Conservation (phyloP, 2,329 filamentous ascomycete species). For the Fusarium fujikuroi region DNA sequence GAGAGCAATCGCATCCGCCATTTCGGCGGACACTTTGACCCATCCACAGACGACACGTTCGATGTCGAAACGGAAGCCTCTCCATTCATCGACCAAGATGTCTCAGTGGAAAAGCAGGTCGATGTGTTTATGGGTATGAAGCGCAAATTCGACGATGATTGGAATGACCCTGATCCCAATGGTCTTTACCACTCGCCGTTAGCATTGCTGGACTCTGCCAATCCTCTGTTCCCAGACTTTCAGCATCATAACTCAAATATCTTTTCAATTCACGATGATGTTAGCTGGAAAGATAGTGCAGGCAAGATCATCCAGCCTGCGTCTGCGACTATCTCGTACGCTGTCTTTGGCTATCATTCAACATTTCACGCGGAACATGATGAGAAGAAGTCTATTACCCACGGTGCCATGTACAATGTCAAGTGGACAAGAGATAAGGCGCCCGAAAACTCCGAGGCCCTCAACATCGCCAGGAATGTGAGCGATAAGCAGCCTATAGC, state of each 20-base stretch:
- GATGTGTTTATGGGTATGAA: constrained; percentile 1
- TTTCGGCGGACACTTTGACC: background rate
- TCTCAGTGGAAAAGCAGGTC: background rate
- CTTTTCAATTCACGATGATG: background rate
- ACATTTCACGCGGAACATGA: background rate
- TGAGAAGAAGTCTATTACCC: background rate
- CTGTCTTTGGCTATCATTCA: background rate
- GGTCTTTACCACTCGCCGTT: background rate
- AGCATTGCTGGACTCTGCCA: background rate
- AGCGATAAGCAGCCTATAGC: background rate
- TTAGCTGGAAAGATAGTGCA: background rate
- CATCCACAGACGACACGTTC: background rate
- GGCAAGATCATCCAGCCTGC: background rate
- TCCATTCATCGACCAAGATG: background rate
- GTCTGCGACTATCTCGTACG: background rate
- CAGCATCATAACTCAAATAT: background rate
- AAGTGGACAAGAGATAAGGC: background rate
- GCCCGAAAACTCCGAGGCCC: background rate
- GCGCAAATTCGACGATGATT: background rate
- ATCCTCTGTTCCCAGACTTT: background rate
- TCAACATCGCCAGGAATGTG: background rate
- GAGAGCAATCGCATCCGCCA: background rate
- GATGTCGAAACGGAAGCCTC: background rate
- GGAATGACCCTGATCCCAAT: background rate
- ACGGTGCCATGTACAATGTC: background rate